Evolutionary conservation across 495 filamentous ascomycete genomes (phyloP).

Genomic region (Penicillium cinerascens): DNA sequence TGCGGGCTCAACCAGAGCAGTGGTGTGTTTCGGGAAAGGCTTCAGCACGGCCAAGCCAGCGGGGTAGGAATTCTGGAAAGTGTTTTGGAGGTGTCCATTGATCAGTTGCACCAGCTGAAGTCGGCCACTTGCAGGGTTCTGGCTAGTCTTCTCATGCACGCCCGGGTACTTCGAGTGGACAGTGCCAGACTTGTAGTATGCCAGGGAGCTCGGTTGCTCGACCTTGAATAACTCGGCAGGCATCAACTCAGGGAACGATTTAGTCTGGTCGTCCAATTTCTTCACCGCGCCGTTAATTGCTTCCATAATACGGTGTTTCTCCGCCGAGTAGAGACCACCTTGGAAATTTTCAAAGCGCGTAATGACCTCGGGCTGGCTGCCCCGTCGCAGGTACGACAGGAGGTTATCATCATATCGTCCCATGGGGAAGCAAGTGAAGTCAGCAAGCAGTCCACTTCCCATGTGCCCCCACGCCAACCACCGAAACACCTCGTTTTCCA

Average conservation of each 20-base stretch:
- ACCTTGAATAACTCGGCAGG: slow-evolving; percentile 55
- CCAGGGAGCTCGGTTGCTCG: slow-evolving; percentile 66
- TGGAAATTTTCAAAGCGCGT: slow-evolving; percentile 72
- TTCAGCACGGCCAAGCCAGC: slow-evolving; percentile 76
- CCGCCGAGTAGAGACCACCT: slow-evolving; percentile 69
- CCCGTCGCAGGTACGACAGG: slow-evolving; percentile 67
- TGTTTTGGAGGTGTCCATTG: slow-evolving; percentile 79
- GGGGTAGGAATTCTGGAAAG: slow-evolving; percentile 76
- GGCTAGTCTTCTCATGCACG: slow-evolving; percentile 57
- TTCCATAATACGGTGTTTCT: slow-evolving; percentile 59
- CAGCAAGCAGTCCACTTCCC: slow-evolving; percentile 78
- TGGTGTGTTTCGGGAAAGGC: slow-evolving; percentile 68
- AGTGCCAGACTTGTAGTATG: slow-evolving; percentile 67
- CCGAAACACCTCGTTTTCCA: slow-evolving; percentile 71
- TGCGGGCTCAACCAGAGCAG: slow-evolving; percentile 65
- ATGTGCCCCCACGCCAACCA: slow-evolving; percentile 95
- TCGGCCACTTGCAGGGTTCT: slow-evolving; percentile 55
- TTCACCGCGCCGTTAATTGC: slow-evolving; percentile 65
- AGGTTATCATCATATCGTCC: slow-evolving; percentile 68
- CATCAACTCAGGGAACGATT: slow-evolving; percentile 57
- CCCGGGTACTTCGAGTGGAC: slow-evolving; percentile 61
- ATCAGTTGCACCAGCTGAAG: slow-evolving; percentile 67
- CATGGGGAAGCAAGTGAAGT: slow-evolving; percentile 84
- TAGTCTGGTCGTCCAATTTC: slow-evolving; percentile 50
- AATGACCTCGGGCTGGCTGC: slow-evolving; percentile 61